Base-by-base conservation (phyloP, 1,284 basidiomycete genomes). In the Xerocomus amazonicus region DNA sequence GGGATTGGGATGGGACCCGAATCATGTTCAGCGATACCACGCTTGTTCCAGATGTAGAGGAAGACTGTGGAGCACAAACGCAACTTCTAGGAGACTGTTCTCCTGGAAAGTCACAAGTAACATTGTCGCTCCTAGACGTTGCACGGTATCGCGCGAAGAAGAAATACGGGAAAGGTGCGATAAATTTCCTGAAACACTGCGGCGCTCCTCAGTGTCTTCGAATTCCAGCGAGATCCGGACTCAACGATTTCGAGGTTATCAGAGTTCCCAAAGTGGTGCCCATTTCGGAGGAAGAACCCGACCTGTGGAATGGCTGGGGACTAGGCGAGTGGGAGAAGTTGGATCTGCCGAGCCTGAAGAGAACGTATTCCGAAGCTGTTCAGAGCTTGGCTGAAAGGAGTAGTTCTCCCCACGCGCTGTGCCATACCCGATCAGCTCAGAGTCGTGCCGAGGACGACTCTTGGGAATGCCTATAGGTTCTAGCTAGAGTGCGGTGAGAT, bases 311-410 rank as follows among this genome's bases (percentile, higher is more conserved):
- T 40, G 10, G n/a, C 34, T 59, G 48, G 48, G 34, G 33, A 12
- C 26, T 46, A 23, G 23, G 31, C 3, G 63, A 53, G 16, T 63
- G 66, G 61, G 64, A 65, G 28, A 53, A 50, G 31, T 16, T 68
- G 5, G 53, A 63, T 26, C 32, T 12, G 2, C 17, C 16, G 16
- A 29, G 29, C 26, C 45, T 51, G 36, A 58, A 48, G 52, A 62
- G 48, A 38, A 50, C 51, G 10, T 66, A 68, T 47, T 63, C 58
- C 0, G 63, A 68, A 37, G 65, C 53, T 16, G 56, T 43, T 16
- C 59, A 6, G n/a, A 47, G 49, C 13, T 39, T 50, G 8, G 14
- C 43, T 5, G 44, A 56, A 3, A 40, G 27, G 26, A 43, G 42
- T 16, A 28, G 47, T 16, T 43, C 41, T 39, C 36, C 45, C 8